Base-by-base conservation (phyloP, 768 basidiomycete genomes). In the Crucibulum laeve region DNA sequence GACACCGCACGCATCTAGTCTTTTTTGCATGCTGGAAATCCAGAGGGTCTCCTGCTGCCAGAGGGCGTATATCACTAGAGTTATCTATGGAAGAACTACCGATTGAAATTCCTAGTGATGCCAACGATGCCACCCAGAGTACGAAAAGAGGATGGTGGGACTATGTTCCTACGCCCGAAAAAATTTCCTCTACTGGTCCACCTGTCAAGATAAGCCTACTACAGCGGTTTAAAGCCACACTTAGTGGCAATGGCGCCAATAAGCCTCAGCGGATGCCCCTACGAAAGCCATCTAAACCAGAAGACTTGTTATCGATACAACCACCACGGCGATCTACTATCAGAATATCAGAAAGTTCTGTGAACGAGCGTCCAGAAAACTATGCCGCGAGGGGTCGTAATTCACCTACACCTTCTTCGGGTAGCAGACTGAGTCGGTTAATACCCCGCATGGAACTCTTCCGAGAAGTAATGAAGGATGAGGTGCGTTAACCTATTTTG, bases 381-480 rank as follows among this genome's bases (percentile, higher is more conserved):
- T 10, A 8, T 22, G 42, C 37, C 18, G 41, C 49, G 42, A 50
- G 43, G 36, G 50, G 53, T 24, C 50, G 30, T 36, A 32, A 35
- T 21, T 58, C 57, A 36, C 61, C 60, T 10, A 50, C 55, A 4
- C 57, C 59, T 26, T 68, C 67, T 10, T 57, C 61, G 6, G 6
- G 53, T 43, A 74, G 71, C 49, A 66, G 70, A 19, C 53, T 78
- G 22, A 71, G 72, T 38, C 67, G 70, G 46, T 64, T 76, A 36
- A 64, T 81, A 28, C 74, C 79, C 7, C 67, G 70, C 10, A 73
- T 80, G 66, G 69, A 69, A 43, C 61, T 78, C 21, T 77, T 84
- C 46, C 72, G 67, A 22, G 57, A 71, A 53, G 79, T 79, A 24
- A 71, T 84, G 62, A 74, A 70, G 50, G 75, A 84, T 55, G 82